Evolutionary conservation across 2,329 filamentous ascomycete species (phyloP), one percentile per base, ranked within the genome.

Genomic region (Microdochium bolleyi): DNA sequence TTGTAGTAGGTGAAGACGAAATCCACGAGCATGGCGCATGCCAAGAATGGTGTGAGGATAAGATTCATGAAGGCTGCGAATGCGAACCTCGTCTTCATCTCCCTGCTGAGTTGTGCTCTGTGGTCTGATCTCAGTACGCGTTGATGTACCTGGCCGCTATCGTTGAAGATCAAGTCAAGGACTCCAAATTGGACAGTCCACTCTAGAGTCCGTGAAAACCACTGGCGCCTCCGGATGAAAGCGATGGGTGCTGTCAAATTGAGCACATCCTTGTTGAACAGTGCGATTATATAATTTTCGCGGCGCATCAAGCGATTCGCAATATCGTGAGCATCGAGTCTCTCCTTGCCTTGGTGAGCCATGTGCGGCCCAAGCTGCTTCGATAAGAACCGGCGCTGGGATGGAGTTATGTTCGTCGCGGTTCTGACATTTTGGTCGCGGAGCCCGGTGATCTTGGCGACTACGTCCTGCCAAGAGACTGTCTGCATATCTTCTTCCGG

Each of bases 1-100:
- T 94, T 94, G 68, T 96, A 97, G 65, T 97, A 96, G 30, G 87
- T 90, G 65, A 97, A 91, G 62, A 99, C 89, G 67, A 95, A 96
- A 55, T 94, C 84, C 59, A 96, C 83, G 46, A 96, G 72, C 37
- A 95, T 85, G 61, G 94, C 95, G 13, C 85, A 77, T n/a, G 95
- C 83, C 44, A 95, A 84, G 60, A 96, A 89, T 0, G 94, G 92
- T 0, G 91, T 89, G 58, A 91, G 83, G 41, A 96, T 73, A 46
- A 96, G 82, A 63, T 94, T 96, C 72, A 96, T 85, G 48, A 94
- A 71, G 1, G 90, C 94, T 1, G 88, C 87, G 63, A 95, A 89
- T 27, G 87, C 76, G 57, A 99, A 90, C 4, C 94, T 83, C 41
- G 82, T 80, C 55, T 84, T 84, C 48, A 99, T 72, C 53, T 86